Conservation (phyloP, 306 rosid genomes). For the Pterocarpus santalinus region DNA sequence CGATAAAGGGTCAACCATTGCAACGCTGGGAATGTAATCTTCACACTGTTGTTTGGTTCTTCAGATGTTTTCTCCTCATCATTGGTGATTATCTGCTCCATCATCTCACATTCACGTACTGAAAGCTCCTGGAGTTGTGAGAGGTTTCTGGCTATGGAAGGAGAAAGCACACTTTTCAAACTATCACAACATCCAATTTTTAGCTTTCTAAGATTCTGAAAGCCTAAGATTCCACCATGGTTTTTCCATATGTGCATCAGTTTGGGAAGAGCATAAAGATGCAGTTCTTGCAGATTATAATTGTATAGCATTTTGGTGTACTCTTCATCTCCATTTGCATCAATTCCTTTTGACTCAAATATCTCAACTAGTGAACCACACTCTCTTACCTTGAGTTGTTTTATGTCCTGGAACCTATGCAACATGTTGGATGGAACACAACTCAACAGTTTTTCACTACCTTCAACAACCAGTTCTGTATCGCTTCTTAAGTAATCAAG, state of each 20-base stretch:
- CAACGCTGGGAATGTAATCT: slow-evolving; percentile 34
- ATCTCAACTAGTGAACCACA: slow-evolving; percentile 43
- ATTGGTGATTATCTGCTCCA: slow-evolving; percentile 29
- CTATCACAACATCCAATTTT: slow-evolving; percentile 11
- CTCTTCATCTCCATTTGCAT: slow-evolving; percentile 21
- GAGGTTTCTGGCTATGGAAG: slow-evolving; percentile 34
- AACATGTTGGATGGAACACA: slow-evolving; percentile 41
- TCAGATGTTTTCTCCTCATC: neutral
- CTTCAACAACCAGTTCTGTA: slow-evolving; percentile 35
- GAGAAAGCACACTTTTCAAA: slow-evolving; percentile 32
- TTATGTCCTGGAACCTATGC: slow-evolving; percentile 35
- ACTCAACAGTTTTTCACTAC: slow-evolving; percentile 28
- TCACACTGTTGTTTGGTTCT: slow-evolving; percentile 4
- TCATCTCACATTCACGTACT: slow-evolving; percentile 31
- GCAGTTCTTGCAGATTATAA: slow-evolving; percentile 40
- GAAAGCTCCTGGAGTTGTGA: slow-evolving; percentile 34
- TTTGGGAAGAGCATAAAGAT: slow-evolving; percentile 41
- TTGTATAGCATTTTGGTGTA: neutral
- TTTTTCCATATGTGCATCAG: slow-evolving; percentile 42
- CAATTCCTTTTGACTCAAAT: slow-evolving; percentile 37
- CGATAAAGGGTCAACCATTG: slow-evolving; percentile 29
- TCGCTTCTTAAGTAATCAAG: slow-evolving; percentile 26
- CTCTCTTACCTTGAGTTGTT: slow-evolving; percentile 40
- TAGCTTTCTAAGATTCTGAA: slow-evolving; percentile 22
- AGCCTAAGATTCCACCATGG: slow-evolving; percentile 12